Evolutionary conservation across 352 stramenopile genomes (phyloP), one percentile per base, ranked within the genome.

Genomic region (Globisporangium parvum): DNA sequence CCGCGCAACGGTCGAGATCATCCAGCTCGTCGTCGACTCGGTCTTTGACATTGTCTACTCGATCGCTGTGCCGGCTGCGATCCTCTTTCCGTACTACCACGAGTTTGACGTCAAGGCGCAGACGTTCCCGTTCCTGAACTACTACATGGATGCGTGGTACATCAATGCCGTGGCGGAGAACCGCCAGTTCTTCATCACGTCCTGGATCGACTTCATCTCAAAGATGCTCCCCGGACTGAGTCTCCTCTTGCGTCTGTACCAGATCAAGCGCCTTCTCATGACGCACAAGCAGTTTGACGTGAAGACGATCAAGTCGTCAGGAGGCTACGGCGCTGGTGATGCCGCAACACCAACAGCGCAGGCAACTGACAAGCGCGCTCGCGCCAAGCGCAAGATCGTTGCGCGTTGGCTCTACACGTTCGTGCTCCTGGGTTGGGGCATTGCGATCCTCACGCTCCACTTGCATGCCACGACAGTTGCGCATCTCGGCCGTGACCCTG

Each of bases 391-490:
- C 41, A 44, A 42, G 40, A 51, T 44, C n/a, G 20, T 57, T 8
- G n/a, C 20, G 2, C 41, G 50, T 26, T 15, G 23, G n/a, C 52
- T 57, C 52, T 44, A 57, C 41, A 35, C 49, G 40, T 14, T 21
- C 5, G 40, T 57, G 20, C 31, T 72, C 46, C 59, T 72, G 41
- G 67, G 65, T 42, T 60, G 54, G 45, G 54, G 54, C 3, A 17
- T 41, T 20, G 35, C 17, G 1, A n/a, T 53, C 20, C 37, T 60
- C 23, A 24, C 37, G 15, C 18, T 61, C 1, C 55, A 51, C 20
- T 18, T 62, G 28, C 63, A 66, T 42, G 55, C 62, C 17, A 60
- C 56, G n/a, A n/a, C 17, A 6, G 20, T 69, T 4, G 57, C 60
- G 14, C 47, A 64, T 12, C 40, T 45, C n/a, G 20, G 50, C 2